Percentiles rank a stretch among this genome's conserved stretches.
Conservation (phyloP, 2,329 filamentous ascomycete species). For the Cercospora sp. region DNA sequence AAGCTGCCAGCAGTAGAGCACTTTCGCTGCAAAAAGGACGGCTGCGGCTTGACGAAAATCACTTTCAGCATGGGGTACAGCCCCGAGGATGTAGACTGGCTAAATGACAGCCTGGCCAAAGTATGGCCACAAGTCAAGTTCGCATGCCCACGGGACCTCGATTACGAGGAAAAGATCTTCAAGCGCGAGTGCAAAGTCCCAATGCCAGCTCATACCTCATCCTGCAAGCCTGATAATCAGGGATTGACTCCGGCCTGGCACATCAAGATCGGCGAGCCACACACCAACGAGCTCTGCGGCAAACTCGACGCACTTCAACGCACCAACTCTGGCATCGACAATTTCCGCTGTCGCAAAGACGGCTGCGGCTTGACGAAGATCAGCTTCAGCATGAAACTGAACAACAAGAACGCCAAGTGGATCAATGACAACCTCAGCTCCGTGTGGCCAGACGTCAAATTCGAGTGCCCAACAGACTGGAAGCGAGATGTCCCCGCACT, state of each 20-base stretch:
- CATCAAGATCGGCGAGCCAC: slow-evolving; percentile 1
- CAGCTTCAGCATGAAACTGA: neutral
- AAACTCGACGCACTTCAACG: neutral
- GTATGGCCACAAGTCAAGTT: neutral
- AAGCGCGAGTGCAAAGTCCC: neutral
- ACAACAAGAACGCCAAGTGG: neutral
- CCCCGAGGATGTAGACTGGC: neutral
- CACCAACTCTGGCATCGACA: neutral
- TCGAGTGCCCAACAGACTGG: neutral
- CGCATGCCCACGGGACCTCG: neutral
- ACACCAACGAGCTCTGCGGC: neutral
- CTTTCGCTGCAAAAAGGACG: neutral
- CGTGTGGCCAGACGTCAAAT: neutral
- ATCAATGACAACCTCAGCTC: neutral
- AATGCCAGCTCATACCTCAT: neutral
- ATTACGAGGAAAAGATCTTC: neutral
- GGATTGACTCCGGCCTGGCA: neutral
- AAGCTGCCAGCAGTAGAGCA: neutral
- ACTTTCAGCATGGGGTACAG: neutral
- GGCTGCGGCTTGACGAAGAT: neutral
- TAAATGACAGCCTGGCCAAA: neutral
- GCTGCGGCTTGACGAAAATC: neutral
- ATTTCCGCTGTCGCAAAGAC: slow-evolving; percentile 1
- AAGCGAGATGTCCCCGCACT: neutral
- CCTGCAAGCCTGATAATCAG: neutral